Evolutionary conservation across 805 yeast genomes (phyloP).

Genomic region (Yarrowia sp.): DNA sequence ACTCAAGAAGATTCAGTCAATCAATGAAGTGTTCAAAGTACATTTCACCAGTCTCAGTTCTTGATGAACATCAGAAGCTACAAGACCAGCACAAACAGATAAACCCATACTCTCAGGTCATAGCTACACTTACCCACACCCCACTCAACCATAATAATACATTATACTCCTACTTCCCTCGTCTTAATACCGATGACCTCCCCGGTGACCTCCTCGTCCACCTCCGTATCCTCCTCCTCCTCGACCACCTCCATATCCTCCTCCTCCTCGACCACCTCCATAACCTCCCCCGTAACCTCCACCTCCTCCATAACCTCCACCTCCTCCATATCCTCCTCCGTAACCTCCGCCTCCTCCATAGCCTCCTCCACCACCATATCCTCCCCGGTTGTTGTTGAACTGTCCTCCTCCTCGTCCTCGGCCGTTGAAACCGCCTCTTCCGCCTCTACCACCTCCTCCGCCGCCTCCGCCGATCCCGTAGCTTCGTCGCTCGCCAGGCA

Average conservation of each 20-base stretch:
- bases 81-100: too few species aligned
- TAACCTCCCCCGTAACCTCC: conserved; percentile 35
- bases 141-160: conserved; percentile 2
- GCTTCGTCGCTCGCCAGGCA: conserved; percentile 22
- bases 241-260: conserved; percentile 45
- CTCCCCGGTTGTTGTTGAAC: conserved; percentile 40
- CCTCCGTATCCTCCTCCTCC: conserved; percentile 44
- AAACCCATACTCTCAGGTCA: too few species aligned
- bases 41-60: too few species aligned
- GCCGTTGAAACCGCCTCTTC: conserved; percentile 36
- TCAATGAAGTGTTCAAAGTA: too few species aligned
- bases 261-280: conserved; percentile 48
- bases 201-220: not conserved
- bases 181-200: conserved; percentile 8
- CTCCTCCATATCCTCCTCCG: conserved; percentile 44
- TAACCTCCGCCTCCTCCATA: conserved; percentile 12
- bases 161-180: not conserved
- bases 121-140: too few species aligned
- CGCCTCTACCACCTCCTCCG: not conserved
- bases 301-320: conserved; percentile 12
- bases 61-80: too few species aligned
- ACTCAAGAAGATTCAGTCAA: too few species aligned
- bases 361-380: conserved; percentile 41
- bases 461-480: too few species aligned
- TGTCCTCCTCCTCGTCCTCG: conserved; percentile 13